Evolutionary conservation across 306 rosid species (phyloP).

Genomic region (Potentilla sterilis): DNA sequence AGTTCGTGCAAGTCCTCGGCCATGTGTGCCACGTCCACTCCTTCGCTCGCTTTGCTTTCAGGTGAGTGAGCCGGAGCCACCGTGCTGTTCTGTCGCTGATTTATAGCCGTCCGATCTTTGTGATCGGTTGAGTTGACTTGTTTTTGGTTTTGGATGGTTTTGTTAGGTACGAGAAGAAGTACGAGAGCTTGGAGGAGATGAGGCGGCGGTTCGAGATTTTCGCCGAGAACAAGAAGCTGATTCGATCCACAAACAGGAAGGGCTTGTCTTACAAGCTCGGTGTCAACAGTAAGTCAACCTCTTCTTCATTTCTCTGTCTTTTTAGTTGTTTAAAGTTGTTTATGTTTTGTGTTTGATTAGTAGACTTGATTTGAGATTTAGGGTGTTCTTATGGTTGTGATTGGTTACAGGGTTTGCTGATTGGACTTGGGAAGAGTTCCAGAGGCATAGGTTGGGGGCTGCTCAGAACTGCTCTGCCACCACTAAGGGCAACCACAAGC

Average conservation of each 20-base stretch:
- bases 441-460: slow-evolving; percentile 67
- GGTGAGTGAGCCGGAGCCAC: slow-evolving; percentile 15
- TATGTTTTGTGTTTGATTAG: not conserved
- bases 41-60: slow-evolving; percentile 75
- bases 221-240: slow-evolving; percentile 53
- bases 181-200: slow-evolving; percentile 66
- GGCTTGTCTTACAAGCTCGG: slow-evolving; percentile 63
- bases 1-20: slow-evolving; percentile 59
- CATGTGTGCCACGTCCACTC: slow-evolving; percentile 46
- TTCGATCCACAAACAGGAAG: slow-evolving; percentile 65
- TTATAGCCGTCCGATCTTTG: not conserved
- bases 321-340: not conserved
- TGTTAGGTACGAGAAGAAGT: slow-evolving; percentile 56
- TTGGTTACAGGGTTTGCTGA: slow-evolving; percentile 64
- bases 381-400: not conserved
- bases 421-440: slow-evolving; percentile 95
- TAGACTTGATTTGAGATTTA: not conserved
- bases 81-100: not conserved
- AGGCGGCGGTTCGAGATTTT: slow-evolving; percentile 61
- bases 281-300: slow-evolving; percentile 56
- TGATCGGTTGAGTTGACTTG: not conserved
- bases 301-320: not conserved
- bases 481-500: slow-evolving; percentile 60
- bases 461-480: slow-evolving; percentile 98
- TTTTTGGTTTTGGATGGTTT: not conserved